phyloP scores from a whole-genome alignment of 495 filamentous ascomycete species.

The Hyphodiscus hymeniophilus region DNA sequence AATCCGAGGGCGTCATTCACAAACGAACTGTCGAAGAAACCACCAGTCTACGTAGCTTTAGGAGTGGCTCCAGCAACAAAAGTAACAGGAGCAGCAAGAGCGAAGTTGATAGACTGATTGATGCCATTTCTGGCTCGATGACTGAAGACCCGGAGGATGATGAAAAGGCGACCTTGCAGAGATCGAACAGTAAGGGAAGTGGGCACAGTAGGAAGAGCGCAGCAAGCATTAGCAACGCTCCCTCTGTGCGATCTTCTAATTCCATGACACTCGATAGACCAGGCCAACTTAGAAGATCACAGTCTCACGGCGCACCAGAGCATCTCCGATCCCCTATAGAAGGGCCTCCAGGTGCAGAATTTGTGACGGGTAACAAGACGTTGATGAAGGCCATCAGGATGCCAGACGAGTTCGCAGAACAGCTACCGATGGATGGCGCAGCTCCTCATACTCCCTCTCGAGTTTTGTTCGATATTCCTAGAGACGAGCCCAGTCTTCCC shows the following conservation, averaged over 20 bases:
- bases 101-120: conserved; percentile 68
- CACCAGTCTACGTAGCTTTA: conserved; percentile 41
- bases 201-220: conserved; percentile 11
- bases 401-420: conserved; percentile 26
- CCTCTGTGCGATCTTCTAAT: neutral
- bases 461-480: conserved; percentile 29
- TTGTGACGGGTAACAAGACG: conserved; percentile 31
- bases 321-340: conserved; percentile 5
- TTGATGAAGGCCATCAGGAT: conserved; percentile 35
- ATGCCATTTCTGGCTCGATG: conserved; percentile 60
- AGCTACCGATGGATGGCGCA: conserved; percentile 2
- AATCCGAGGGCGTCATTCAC: conserved; percentile 11
- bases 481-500: neutral
- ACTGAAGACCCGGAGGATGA: conserved; percentile 29
- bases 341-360: conserved; percentile 28
- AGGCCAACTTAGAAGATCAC: conserved; percentile 9
- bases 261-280: conserved; percentile 2
- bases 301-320: conserved; percentile 14
- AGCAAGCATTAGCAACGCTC: conserved; percentile 4
- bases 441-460: conserved; percentile 17
- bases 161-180: conserved; percentile 27
- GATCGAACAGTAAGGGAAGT: conserved; percentile 25
- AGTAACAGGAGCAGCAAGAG: conserved; percentile 51
- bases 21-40: conserved; percentile 33
- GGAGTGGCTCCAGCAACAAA: conserved; percentile 40